A percentile compares a stretch with the other conserved stretches of the same genome.
These are phyloP conservation scores for Penicillium psychrosexuale DNA, from an alignment of 2,329 filamentous ascomycete species.

Conservation along the genomic window DNA sequence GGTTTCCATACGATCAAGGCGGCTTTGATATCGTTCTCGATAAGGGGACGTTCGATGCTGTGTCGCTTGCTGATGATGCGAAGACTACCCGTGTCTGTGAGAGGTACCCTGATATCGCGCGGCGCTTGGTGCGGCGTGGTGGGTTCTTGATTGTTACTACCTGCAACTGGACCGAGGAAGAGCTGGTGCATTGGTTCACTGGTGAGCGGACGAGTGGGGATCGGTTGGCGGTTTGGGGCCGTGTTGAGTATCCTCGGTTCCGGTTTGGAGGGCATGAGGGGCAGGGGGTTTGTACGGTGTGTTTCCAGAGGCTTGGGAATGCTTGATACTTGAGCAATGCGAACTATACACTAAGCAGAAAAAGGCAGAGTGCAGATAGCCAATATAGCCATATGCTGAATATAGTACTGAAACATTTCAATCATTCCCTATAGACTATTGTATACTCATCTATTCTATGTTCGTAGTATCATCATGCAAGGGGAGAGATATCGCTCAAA, in stretches of 20 bases:
- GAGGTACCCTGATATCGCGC: constrained; percentile 67
- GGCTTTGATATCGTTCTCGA: constrained; percentile 93
- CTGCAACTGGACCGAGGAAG: constrained; percentile 96
- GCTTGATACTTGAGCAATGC: neutral
- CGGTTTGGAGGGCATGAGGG: constrained; percentile 86
- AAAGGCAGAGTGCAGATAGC: neutral
- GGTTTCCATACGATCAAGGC: constrained; percentile 40
- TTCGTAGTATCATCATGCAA: neutral
- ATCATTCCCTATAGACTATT: neutral
- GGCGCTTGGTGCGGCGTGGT: constrained; percentile 64
- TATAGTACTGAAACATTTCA: neutral
- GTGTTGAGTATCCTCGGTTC: constrained; percentile 79
- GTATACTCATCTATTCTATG: neutral
- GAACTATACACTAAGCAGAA: neutral
- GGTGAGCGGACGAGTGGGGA: constrained; percentile 32
- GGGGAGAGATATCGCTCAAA: neutral
- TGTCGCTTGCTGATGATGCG: constrained; percentile 61
- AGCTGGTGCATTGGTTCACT: constrained; percentile 77
- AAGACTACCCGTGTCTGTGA: constrained; percentile 60
- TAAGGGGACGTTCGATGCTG: constrained; percentile 96
- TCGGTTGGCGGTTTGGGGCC: constrained; percentile 60
- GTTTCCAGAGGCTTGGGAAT: constrained; percentile 59
- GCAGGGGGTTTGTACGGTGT: constrained; percentile 82
- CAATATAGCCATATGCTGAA: neutral
- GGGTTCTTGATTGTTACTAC: constrained; percentile 84